These are phyloP conservation scores for Arabidopsis arenosa DNA, from an alignment of 345 rosid species.

Conservation along the genomic window DNA sequence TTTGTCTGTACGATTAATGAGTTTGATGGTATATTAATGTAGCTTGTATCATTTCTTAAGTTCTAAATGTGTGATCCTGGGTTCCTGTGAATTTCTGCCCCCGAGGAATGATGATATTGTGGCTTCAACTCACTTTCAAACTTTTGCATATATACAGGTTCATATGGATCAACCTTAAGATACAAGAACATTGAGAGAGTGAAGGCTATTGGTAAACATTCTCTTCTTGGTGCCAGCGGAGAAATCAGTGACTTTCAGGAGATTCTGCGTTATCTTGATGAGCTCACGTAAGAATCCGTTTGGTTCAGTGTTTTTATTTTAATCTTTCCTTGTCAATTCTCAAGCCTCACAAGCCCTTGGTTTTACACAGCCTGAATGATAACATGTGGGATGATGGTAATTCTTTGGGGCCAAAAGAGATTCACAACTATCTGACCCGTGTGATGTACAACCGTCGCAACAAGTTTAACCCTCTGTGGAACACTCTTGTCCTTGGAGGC, in stretches of 20 bases:
- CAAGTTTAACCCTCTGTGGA: conserved; percentile 97
- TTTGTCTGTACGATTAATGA: neutral
- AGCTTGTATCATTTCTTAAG: neutral
- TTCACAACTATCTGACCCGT: conserved; percentile 91
- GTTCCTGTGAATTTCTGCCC: neutral
- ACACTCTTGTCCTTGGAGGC: conserved; percentile 96
- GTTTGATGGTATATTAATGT: neutral
- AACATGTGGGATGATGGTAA: conserved; percentile 99
- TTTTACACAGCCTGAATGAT: conserved; percentile 77
- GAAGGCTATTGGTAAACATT: conserved; percentile 89
- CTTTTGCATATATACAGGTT: conserved; percentile 54
- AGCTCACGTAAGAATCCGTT: conserved; percentile 67
- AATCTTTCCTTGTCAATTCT: conserved; percentile 25
- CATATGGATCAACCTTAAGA: conserved; percentile 94
- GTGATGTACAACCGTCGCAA: conserved; percentile 97
- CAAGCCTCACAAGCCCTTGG: conserved; percentile 10
- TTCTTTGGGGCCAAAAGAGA: conserved; percentile 98
- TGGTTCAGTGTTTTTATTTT: neutral
- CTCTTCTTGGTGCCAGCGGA: conserved; percentile 97
- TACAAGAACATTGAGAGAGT: conserved; percentile 91
- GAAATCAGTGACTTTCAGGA: conserved; percentile 98
- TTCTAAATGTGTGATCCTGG: neutral
- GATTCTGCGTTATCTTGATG: conserved; percentile 84
- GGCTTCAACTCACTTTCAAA: neutral
- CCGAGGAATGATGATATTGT: conserved; percentile 1